Conservation (phyloP, 1,284 basidiomycete genomes). For the Phellinidium pouzarii region DNA sequence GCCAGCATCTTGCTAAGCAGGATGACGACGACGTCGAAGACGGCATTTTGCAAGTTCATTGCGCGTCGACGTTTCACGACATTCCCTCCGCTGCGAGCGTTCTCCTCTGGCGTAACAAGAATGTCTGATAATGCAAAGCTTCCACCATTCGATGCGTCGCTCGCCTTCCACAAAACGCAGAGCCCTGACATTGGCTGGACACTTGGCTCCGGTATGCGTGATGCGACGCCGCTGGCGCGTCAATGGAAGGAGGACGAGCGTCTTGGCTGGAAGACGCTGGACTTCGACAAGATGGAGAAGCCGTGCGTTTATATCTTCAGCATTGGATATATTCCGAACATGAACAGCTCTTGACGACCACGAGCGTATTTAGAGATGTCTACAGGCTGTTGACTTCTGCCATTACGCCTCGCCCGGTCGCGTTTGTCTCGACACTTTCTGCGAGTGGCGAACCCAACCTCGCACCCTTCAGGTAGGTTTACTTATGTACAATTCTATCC, state of each 20-base stretch:
- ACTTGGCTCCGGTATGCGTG: constrained; percentile 41
- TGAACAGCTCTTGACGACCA: constrained; percentile 16
- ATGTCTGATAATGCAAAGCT: constrained; percentile 5
- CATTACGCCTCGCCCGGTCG: constrained; percentile 68
- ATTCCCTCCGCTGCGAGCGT: not conserved
- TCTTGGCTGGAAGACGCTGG: constrained; percentile 40
- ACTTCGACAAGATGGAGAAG: constrained; percentile 30
- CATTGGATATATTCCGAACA: not conserved
- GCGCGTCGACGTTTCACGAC: too few species aligned
- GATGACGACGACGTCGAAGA: too few species aligned
- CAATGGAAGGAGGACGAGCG: constrained; percentile 30
- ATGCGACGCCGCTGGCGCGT: constrained; percentile 26
- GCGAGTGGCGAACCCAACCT: constrained; percentile 55
- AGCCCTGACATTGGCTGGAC: constrained; percentile 48
- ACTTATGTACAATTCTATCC: constrained; percentile 2
- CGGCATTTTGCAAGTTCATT: too few species aligned
- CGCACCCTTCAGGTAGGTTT: constrained; percentile 51
- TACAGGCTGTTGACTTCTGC: constrained; percentile 61
- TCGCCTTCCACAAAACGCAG: constrained; percentile 36
- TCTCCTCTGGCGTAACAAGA: not conserved
- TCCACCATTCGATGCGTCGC: constrained; percentile 30
- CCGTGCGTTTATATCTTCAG: constrained; percentile 25
- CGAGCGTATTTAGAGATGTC: constrained; percentile 31
- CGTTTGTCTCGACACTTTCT: constrained; percentile 62
- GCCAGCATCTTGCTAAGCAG: too few species aligned